These are phyloP conservation scores for Juncus inflexus DNA, from an alignment of 176 grass and related monocot species.

Conservation along the genomic window DNA sequence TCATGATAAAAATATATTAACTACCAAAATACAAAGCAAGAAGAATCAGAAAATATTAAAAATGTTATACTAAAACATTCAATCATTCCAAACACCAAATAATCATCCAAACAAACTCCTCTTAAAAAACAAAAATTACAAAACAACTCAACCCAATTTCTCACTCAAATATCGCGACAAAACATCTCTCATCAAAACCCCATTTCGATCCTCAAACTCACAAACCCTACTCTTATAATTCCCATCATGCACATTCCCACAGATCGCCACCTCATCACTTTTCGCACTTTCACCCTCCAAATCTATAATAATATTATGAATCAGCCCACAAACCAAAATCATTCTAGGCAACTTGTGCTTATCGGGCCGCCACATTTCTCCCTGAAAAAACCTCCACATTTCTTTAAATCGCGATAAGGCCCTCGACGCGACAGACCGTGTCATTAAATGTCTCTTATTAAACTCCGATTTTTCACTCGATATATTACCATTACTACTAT, in stretches of 20 bases:
- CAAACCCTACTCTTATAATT: conserved; percentile 73
- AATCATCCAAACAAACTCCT: too few species aligned
- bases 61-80: too few species aligned
- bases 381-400: conserved; percentile 82
- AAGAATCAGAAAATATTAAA: too few species aligned
- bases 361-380: conserved; percentile 95
- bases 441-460: conserved; percentile 50
- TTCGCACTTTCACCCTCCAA: conserved; percentile 42
- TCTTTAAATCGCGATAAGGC: conserved; percentile 70
- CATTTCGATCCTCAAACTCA: conserved; percentile 47
- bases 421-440: conserved; percentile 40
- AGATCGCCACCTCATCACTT: not conserved
- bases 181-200: conserved; percentile 43
- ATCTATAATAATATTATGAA: conserved; percentile 80
- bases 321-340: conserved; percentile 79
- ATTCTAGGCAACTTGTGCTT: conserved; percentile 88
- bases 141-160: too few species aligned
- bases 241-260: conserved; percentile 37
- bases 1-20: too few species aligned
- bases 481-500: conserved; percentile 22
- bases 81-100: too few species aligned
- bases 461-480: conserved; percentile 37
- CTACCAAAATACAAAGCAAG: too few species aligned
- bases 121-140: too few species aligned
- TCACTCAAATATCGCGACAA: conserved; percentile 41